Conservation (phyloP, 768 basidiomycete species). For the Kwoniella bestiolae region DNA sequence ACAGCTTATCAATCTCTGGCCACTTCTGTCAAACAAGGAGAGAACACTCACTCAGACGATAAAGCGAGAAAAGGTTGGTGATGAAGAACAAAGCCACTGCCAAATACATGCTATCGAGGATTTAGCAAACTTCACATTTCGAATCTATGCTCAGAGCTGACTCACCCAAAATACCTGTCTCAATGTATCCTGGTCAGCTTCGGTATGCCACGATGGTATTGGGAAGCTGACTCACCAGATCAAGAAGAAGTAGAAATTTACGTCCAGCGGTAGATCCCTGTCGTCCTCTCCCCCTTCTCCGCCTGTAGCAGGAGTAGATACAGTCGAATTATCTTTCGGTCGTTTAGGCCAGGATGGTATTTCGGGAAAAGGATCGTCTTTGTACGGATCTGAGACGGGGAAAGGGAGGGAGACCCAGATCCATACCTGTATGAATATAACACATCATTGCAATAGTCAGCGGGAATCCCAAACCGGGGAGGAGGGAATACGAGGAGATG, state of each 20-base stretch:
- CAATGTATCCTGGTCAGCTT: too few relatives aligned
- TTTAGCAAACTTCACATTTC: too few relatives aligned
- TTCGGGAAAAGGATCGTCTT: slow-evolving; percentile 54
- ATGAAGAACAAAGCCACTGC: slow-evolving; percentile 60
- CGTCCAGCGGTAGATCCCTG: slow-evolving; percentile 54
- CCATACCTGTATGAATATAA: slow-evolving; percentile 52
- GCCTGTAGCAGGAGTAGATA: neutral
- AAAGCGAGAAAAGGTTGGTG: slow-evolving; percentile 60
- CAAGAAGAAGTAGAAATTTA: slow-evolving; percentile 60
- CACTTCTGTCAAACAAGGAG: neutral
- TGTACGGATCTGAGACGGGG: slow-evolving; percentile 58
- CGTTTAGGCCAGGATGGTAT: slow-evolving; percentile 42
- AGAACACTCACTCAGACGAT: slow-evolving; percentile 51
- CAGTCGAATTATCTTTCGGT: slow-evolving; percentile 21
- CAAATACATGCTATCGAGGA: slow-evolving; percentile 59
- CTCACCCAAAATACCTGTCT: slow-evolving; percentile 46
- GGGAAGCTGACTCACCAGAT: slow-evolving; percentile 43
- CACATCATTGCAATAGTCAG: neutral
- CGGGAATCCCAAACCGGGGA: too few relatives aligned
- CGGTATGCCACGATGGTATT: too few relatives aligned
- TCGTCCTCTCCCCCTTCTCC: slow-evolving; percentile 19
- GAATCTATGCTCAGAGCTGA: too few relatives aligned
- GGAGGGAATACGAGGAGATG: too few relatives aligned
- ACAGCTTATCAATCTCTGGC: neutral
- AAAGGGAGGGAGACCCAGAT: slow-evolving; percentile 60